phyloP scores from a whole-genome alignment of 2,329 filamentous ascomycete genomes.

The Alternaria gaisen region DNA sequence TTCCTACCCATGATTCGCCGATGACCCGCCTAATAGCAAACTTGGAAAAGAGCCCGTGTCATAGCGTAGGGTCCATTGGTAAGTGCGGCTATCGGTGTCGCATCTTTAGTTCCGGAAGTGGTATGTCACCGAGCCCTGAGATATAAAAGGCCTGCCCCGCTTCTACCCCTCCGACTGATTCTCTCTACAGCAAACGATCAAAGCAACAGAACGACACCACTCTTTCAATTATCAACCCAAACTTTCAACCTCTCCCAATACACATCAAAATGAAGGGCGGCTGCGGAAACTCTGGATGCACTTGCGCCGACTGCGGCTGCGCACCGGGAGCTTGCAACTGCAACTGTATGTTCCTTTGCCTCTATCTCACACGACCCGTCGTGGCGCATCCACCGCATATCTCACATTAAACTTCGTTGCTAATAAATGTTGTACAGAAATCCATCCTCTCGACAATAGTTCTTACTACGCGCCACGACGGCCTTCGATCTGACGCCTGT shows the following conservation, averaged over 20 bases:
- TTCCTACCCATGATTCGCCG: conserved; percentile 14
- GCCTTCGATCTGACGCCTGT: conserved; percentile 10
- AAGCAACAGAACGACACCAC: conserved; percentile 14
- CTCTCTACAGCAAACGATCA: conserved; percentile 18
- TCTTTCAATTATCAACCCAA: conserved; percentile 13
- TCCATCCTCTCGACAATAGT: background rate
- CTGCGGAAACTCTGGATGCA: conserved; percentile 47
- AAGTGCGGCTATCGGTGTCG: conserved; percentile 32
- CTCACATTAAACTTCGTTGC: background rate
- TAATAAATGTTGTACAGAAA: conserved; percentile 1
- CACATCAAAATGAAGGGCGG: conserved; percentile 43
- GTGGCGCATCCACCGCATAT: background rate
- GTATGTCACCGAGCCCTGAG: conserved; percentile 17
- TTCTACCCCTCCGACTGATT: conserved; percentile 20
- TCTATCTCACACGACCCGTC: background rate
- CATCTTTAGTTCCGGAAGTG: conserved; percentile 18
- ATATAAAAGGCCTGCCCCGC: conserved; percentile 30
- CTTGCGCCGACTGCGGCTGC: conserved; percentile 48
- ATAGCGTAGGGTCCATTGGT: conserved; percentile 6
- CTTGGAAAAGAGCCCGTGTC: conserved; percentile 2
- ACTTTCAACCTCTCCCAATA: conserved; percentile 13
- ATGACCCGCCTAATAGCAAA: conserved; percentile 16
- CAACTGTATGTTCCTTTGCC: conserved; percentile 21
- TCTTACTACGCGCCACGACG: background rate
- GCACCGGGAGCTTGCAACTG: conserved; percentile 45